These are phyloP conservation scores for Alternaria atra DNA, from an alignment of 2,329 filamentous ascomycete genomes.

Conservation along the genomic window DNA sequence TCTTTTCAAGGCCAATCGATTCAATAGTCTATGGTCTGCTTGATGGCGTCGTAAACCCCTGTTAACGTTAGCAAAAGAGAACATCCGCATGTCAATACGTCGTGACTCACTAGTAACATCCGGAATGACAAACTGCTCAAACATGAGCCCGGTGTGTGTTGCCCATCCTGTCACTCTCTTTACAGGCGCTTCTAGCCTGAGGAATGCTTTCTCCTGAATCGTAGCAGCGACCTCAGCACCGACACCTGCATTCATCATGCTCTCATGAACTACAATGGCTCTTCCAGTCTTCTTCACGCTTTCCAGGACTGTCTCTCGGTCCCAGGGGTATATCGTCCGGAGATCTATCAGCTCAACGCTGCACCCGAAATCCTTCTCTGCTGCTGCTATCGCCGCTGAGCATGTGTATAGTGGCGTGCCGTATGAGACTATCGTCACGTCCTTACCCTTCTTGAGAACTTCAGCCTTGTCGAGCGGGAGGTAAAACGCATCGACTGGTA, in stretches of 20 bases:
- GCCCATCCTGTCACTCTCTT: conserved; percentile 89
- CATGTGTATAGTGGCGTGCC: conserved; percentile 90
- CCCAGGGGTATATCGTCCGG: conserved; percentile 91
- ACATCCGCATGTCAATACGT: background rate
- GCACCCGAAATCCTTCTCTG: conserved; percentile 77
- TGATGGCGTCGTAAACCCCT: conserved; percentile 62
- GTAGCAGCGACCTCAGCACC: conserved; percentile 89
- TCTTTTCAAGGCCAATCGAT: background rate
- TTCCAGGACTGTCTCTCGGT: conserved; percentile 78
- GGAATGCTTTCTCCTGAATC: conserved; percentile 87
- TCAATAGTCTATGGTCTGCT: conserved; percentile 57
- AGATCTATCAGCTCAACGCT: conserved; percentile 87
- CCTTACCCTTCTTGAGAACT: conserved; percentile 78
- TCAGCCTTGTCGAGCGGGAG: conserved; percentile 88
- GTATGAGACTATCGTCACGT: conserved; percentile 87
- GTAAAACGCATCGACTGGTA: conserved; percentile 81
- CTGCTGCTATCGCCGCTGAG: conserved; percentile 76
- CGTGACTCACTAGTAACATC: conserved; percentile 81
- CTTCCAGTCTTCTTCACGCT: conserved; percentile 89
- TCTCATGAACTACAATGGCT: conserved; percentile 89
- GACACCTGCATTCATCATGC: conserved; percentile 88
- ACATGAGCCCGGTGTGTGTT: conserved; percentile 80
- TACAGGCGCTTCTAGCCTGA: conserved; percentile 85
- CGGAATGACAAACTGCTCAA: conserved; percentile 76
- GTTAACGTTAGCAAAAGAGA: conserved; percentile 29